Base-by-base conservation (phyloP, 352 stramenopile species). In the Globisporangium acanthophoron region DNA sequence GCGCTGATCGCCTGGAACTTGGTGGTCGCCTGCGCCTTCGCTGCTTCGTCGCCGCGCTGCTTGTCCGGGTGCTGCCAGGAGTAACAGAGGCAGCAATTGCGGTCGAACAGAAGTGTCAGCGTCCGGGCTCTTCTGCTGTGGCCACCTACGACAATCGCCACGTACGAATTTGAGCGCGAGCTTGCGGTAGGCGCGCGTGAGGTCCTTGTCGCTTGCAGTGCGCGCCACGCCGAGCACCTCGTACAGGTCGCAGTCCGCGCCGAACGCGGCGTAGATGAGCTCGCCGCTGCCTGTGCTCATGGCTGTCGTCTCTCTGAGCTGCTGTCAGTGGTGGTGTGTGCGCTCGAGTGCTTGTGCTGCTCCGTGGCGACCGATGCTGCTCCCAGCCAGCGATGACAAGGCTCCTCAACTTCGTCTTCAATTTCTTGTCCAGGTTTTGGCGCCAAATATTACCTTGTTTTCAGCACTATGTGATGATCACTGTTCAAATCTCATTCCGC, bases 1-100 rank as follows among this genome's bases (percentile, higher is more conserved):
- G 88, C 76, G 45, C 80, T 90, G 40, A 97, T 71, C 3, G 86
- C 84, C 65, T 97, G 85, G 59, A 97, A 97, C 56, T 83, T 96
- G 37, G 70, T 66, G 1, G 80, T 92, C 41, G 85, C 72, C 43
- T 85, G 66, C 33, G 66, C 56, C 46, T 76, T 69, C 21, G 79
- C 64, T 16, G 56, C 56, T 33, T 74, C 73, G 69, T 96, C 81
- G 11, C 86, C 87, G 21, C 75, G 82, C 40, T 95, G 89, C 62
- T 97, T 97, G 64, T 97, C 88, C 16, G 90, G 90, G 56, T 97
- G 90, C 85, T 97, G 62, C 21, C 37, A 18, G 3, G 37, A 18
- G 11, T 12, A 15, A 15, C 37, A 43, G 37, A 5, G 12, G 48
- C 54, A 37, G 48, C n/a, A 33, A 52, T 37, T 51, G 64, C 56